Evolutionary conservation across 2,329 filamentous ascomycete genomes (phyloP).

Genomic region (Endothia cerciana): DNA sequence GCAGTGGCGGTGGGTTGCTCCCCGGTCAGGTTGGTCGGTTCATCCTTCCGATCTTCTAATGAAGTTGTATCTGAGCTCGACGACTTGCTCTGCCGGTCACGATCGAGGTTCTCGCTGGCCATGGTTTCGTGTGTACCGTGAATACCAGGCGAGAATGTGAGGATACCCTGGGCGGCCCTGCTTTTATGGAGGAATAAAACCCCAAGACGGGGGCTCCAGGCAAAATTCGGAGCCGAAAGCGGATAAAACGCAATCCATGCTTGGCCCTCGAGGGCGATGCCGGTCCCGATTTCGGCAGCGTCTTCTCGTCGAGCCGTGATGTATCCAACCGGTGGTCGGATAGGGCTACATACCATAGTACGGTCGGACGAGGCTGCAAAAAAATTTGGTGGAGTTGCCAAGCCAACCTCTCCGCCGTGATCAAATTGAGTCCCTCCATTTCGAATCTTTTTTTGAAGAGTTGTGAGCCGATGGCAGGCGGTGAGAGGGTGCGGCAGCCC

Average conservation of each 20-base stretch:
- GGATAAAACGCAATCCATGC: neutral
- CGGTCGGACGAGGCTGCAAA: neutral
- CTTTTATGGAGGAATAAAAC: neutral
- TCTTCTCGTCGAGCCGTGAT: neutral
- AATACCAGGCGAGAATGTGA: neutral
- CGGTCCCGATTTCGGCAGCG: neutral
- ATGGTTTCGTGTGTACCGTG: neutral
- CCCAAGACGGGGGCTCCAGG: neutral
- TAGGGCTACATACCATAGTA: too few species aligned
- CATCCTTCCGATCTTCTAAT: neutral
- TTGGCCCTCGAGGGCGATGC: neutral
- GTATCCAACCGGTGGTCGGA: too few species aligned
- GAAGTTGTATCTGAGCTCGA: constrained; percentile 2
- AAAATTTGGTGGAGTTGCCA: neutral
- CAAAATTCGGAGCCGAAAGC: neutral
- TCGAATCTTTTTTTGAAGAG: neutral
- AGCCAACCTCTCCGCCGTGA: neutral
- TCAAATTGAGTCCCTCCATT: too few species aligned
- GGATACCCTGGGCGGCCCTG: neutral
- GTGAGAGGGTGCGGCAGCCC: neutral
- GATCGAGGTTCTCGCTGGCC: neutral
- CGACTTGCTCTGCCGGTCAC: neutral
- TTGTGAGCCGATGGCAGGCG: neutral
- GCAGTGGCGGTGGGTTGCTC: neutral
- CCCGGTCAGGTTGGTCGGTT: neutral